Evolutionary conservation across 495 filamentous ascomycete species (phyloP), one percentile per base, ranked within the genome.

Genomic region (Hypoxylon cercidicola): DNA sequence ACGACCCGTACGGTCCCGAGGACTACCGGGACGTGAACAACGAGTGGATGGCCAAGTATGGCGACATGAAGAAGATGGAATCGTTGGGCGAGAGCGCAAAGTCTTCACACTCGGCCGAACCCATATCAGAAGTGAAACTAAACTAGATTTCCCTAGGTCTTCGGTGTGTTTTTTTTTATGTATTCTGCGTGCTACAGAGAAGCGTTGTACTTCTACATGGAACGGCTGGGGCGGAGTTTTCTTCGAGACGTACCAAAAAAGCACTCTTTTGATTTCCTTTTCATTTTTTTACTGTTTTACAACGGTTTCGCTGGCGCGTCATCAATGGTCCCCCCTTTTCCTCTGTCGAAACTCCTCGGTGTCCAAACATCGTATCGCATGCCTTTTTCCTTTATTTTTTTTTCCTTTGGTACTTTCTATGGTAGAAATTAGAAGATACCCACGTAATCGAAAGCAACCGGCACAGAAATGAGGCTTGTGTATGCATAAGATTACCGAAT

Each of bases 21-120:
- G 89, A 91, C 71, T 90, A 90, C 74, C 68, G 69, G 46, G 82
- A 85, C 1, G 58, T 91, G 28, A 82, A 87, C 23, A 79, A 77
- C 10, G 88, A 90, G 70, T 90, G 81, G 77, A 21, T 62, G 59
- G 49, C 0, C 23, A 71, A 69, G 55, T 61, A 59, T 53, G 54
- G 55, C 45, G 51, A 59, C 43, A 71, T 65, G 63, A 66, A 70
- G 56, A 67, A 67, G 41, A 30, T 67, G 5, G 57, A 58, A 18
- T 67, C 64, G 20, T 12, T 58, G 18, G 58, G 57, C 53, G 47
- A 55, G 48, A 68, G 60, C 50, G 48, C 52, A 23, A 63, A 68
- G 28, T 35, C 65, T 18, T 25, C 55, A 34, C 32, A 45, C 10
- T 55, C 57, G n/a, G 16, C n/a, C 3, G 46, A 62, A 25, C 41